These are phyloP conservation scores for Tetrastigma voinierianum DNA, from an alignment of 164 flowering plant species.

Conservation along the genomic window DNA sequence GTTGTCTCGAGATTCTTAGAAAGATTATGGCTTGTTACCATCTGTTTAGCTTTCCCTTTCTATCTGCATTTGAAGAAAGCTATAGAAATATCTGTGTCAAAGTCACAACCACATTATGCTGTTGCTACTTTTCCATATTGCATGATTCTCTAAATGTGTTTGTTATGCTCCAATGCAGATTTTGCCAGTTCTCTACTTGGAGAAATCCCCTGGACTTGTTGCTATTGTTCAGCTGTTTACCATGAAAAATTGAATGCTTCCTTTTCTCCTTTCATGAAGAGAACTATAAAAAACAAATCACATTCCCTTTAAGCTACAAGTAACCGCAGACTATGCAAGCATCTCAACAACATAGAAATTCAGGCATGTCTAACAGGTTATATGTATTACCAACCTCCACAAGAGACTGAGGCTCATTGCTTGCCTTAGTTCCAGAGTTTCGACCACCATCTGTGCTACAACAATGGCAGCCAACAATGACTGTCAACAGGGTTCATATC, in stretches of 20 bases:
- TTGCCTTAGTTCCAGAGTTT: conserved; percentile 28
- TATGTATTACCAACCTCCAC: conserved; percentile 22
- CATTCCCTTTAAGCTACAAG: too few species aligned
- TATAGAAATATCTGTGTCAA: background rate
- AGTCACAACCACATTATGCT: background rate
- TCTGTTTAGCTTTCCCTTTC: too few species aligned
- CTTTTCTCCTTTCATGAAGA: background rate
- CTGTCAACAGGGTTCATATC: too few species aligned
- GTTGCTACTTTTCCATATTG: background rate
- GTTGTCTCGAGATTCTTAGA: too few species aligned
- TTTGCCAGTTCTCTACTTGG: background rate
- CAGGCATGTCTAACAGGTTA: conserved; percentile 32
- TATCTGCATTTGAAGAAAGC: background rate
- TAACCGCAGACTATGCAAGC: conserved; percentile 11
- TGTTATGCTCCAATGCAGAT: background rate
- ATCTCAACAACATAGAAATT: conserved; percentile 21
- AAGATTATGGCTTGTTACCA: too few species aligned
- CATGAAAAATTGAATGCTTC: background rate
- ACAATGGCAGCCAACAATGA: conserved; percentile 20
- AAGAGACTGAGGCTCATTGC: conserved; percentile 29
- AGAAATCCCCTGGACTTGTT: too few species aligned
- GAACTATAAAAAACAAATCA: too few species aligned
- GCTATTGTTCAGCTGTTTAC: too few species aligned
- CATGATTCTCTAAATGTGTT: background rate
- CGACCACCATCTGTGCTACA: conserved; percentile 20